Conservation (phyloP, 148 eudicot genomes). For the Silene conica region DNA sequence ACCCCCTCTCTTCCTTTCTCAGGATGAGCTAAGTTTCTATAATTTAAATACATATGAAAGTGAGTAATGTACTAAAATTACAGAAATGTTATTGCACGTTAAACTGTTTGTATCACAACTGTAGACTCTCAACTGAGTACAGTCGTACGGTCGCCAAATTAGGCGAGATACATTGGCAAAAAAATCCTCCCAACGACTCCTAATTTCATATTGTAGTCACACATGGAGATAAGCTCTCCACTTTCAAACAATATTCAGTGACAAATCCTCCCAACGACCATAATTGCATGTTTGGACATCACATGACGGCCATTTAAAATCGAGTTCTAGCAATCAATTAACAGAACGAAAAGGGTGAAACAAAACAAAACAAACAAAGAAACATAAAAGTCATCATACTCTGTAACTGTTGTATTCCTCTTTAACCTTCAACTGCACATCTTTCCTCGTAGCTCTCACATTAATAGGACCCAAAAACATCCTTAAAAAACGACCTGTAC, state of each 20-base stretch:
- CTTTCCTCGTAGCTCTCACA: constrained; percentile 82
- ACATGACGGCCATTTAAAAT: not conserved
- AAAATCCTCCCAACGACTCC: not conserved
- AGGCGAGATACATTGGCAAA: not conserved
- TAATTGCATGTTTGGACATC: not conserved
- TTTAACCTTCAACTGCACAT: constrained; percentile 89
- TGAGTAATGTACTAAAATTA: not conserved
- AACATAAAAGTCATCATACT: constrained; percentile 33
- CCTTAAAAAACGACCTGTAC: constrained; percentile 66
- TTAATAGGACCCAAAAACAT: constrained; percentile 90
- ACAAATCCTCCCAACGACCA: too few relatives aligned
- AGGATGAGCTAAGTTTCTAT: not conserved
- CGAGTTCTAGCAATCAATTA: not conserved
- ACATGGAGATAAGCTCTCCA: not conserved
- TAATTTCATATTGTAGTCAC: not conserved
- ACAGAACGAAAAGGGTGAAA: not conserved
- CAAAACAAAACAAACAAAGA: not conserved
- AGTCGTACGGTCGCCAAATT: not conserved
- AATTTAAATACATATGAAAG: not conserved
- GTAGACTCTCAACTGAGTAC: not conserved
- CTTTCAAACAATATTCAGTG: not conserved
- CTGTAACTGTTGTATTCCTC: constrained; percentile 87
- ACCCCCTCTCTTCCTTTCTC: not conserved
- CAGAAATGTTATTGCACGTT: not conserved
- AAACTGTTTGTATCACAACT: not conserved